phyloP scores from a whole-genome alignment of 805 yeast species.

The Priceomyces melissophilus region DNA sequence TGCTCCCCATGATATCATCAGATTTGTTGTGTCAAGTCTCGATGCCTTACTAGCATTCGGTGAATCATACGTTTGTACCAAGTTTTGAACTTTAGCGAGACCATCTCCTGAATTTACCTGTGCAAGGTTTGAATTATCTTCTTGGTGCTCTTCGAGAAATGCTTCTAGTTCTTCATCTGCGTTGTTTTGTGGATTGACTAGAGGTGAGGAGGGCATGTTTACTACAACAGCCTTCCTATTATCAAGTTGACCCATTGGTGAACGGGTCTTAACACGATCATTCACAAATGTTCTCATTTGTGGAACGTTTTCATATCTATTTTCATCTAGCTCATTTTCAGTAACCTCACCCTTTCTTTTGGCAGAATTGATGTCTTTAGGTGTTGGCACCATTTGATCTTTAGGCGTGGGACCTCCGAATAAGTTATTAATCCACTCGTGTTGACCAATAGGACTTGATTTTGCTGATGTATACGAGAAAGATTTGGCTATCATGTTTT shows the following conservation, averaged over 20 bases:
- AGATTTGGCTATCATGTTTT: slow-evolving; percentile 23
- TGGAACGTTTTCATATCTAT: slow-evolving; percentile 26
- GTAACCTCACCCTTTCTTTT: slow-evolving; percentile 11
- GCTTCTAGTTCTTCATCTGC: slow-evolving; percentile 13
- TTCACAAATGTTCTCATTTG: slow-evolving; percentile 28
- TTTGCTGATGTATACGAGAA: slow-evolving; percentile 26
- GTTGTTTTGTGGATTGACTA: slow-evolving; percentile 17
- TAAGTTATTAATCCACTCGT: slow-evolving; percentile 43
- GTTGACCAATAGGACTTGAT: slow-evolving; percentile 33
- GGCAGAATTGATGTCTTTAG: slow-evolving; percentile 10
- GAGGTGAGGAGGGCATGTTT: slow-evolving; percentile 43
- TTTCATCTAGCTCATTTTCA: slow-evolving; percentile 9
- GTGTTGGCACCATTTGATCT: slow-evolving; percentile 26
- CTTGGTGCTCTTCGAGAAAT: slow-evolving; percentile 12
- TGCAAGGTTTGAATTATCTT: neutral
- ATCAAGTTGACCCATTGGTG: slow-evolving; percentile 19
- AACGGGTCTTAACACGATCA: slow-evolving; percentile 12
- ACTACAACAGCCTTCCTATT: slow-evolving; percentile 19
- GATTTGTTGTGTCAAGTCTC: slow-evolving; percentile 34
- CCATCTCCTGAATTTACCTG: neutral
- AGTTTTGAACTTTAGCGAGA: neutral
- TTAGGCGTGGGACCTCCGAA: slow-evolving; percentile 42
- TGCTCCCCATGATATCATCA: slow-evolving; percentile 24
- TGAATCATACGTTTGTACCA: slow-evolving; percentile 9
- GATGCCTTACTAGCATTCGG: slow-evolving; percentile 34